Base-by-base conservation (phyloP, 2,329 filamentous ascomycete genomes). In the Aphanocladium album region DNA sequence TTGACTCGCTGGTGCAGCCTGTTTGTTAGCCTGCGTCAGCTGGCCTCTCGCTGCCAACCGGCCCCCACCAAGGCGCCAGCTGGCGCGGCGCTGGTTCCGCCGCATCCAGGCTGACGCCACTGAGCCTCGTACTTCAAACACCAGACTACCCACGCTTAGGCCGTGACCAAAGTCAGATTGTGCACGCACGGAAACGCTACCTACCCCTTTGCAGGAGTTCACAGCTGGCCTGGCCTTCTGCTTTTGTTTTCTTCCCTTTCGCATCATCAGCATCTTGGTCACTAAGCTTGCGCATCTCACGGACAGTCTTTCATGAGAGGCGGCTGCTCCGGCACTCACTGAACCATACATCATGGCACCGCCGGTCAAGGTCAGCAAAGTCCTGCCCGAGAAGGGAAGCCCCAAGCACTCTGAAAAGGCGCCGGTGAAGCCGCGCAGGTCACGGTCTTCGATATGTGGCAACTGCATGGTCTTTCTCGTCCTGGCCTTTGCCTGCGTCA, bases 401-500 rank as follows among this genome's bases (percentile, higher is more conserved):
- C 33, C n/a, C 19, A 23, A 14, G 19, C 37, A 14, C 8, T 25
- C 19, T 3, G 39, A 23, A 1, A 56, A 21, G 2, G 12, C 27
- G 23, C 43, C 16, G 12, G n/a, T 27, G n/a, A 45, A 23, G 27
- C 25, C 43, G 41, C 58, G 57, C 37, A 45, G 37, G 39, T 25
- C 57, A 21, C 57, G 8, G 11, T 41, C 30, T 25, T 61, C 60
- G 21, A n/a, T 19, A 52, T 61, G 60, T 33, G 27, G 46, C 21
- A 53, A 52, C 47, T 61, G 60, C 47, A 33, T 57, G 25, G 14
- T 57, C 19, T 19, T 46, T 30, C 37, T 61, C 53, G 53, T 52
- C 35, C n/a, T 61, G 19, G 52, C 37, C n/a, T 2, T 52, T 25
- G 60, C 60, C 5, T 52, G 53, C 47, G 45, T 25, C 58, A 46